These are phyloP conservation scores for Mortierella sp. DNA, from an alignment of 371 early-diverging fungal species.

Conservation along the genomic window DNA sequence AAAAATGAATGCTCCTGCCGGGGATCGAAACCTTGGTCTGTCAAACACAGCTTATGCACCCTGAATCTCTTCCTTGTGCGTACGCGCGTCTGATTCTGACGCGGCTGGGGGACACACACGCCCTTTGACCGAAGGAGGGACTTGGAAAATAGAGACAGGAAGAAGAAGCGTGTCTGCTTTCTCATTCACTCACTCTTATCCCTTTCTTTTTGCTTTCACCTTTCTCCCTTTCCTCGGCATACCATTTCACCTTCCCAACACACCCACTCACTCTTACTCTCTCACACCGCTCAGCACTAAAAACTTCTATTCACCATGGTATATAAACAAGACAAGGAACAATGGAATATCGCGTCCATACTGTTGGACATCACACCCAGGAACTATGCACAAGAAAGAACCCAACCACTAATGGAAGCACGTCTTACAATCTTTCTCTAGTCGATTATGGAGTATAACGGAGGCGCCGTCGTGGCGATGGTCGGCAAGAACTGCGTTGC, in stretches of 20 bases:
- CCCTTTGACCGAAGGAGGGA: neutral
- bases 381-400: neutral
- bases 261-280: neutral
- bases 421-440: slow-evolving; percentile 29
- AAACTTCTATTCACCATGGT: slow-evolving; percentile 3
- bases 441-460: slow-evolving; percentile 94
- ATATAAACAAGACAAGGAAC: neutral
- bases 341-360: slow-evolving; percentile 4
- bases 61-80: slow-evolving; percentile 9
- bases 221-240: neutral
- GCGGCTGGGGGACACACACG: slow-evolving; percentile 16
- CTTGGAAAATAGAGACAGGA: neutral
- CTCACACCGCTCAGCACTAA: neutral
- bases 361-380: neutral
- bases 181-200: neutral
- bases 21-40: neutral
- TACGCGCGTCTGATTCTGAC: neutral
- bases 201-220: neutral
- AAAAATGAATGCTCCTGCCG: neutral
- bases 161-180: neutral
- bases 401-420: slow-evolving; percentile 7
- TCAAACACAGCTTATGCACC: neutral
- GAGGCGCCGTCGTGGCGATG: slow-evolving; percentile 98
- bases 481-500: slow-evolving; percentile 98
- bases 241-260: neutral